Percentiles rank a stretch among this genome's conserved stretches.
These are phyloP conservation scores for Malassezia dermatis DNA, from an alignment of 1,284 basidiomycete genomes.

Conservation along the genomic window DNA sequence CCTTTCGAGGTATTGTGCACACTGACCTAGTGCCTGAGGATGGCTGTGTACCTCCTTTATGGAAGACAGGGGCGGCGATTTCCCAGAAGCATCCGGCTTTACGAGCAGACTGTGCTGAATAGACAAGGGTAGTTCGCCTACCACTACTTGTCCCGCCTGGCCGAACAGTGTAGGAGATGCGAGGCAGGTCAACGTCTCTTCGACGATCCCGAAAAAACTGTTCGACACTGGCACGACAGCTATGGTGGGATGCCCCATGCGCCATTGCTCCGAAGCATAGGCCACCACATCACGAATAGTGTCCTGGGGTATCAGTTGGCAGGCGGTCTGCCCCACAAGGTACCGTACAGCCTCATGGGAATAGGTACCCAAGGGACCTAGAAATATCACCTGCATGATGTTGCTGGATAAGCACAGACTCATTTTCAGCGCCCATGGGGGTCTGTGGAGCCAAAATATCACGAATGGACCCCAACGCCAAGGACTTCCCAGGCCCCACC, in stretches of 20 bases:
- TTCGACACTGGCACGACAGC: slow-evolving; percentile 8
- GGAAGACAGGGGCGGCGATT: neutral
- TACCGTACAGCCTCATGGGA: slow-evolving; percentile 11
- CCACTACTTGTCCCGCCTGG: neutral
- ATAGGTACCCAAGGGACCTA: slow-evolving; percentile 16
- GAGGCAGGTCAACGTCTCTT: slow-evolving; percentile 2
- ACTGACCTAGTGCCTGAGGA: slow-evolving; percentile 15
- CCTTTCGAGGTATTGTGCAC: slow-evolving; percentile 3
- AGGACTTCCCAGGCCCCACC: neutral
- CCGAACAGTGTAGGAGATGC: neutral
- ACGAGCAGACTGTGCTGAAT: slow-evolving; percentile 13
- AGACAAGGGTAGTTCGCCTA: slow-evolving; percentile 7
- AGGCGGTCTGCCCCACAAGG: neutral
- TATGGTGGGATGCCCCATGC: neutral
- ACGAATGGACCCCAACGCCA: neutral
- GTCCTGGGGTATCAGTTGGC: neutral
- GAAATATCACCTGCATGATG: slow-evolving; percentile 3
- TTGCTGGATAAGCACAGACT: neutral
- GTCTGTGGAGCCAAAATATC: neutral
- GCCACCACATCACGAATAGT: slow-evolving; percentile 3
- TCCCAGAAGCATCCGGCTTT: neutral
- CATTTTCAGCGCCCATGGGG: neutral
- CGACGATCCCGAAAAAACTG: slow-evolving; percentile 4
- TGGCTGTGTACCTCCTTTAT: slow-evolving; percentile 14
- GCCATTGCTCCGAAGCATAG: neutral